These are phyloP conservation scores for Xylaria longipes DNA, from an alignment of 495 filamentous ascomycete species.

Conservation along the genomic window DNA sequence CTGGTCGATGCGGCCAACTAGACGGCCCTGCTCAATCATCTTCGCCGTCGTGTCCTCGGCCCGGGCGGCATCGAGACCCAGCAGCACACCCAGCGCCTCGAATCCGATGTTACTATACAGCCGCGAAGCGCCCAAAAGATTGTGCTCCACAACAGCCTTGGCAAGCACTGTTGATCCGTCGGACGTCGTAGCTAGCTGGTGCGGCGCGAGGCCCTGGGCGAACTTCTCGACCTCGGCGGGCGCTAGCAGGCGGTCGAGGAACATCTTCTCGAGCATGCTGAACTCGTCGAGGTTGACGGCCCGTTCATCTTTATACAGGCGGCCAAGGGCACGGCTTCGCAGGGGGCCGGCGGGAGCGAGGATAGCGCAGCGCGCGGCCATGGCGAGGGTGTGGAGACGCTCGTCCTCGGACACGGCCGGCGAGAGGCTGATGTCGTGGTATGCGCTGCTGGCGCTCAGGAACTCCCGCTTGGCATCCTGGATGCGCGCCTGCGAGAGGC, in stretches of 20 bases:
- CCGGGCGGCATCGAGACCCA: constrained; percentile 79
- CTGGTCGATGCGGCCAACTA: constrained; percentile 91
- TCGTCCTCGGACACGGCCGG: constrained; percentile 79
- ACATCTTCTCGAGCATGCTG: constrained; percentile 95
- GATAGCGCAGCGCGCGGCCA: constrained; percentile 94
- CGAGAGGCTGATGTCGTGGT: constrained; percentile 82
- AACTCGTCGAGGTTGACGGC: constrained; percentile 77
- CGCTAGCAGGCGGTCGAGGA: constrained; percentile 83
- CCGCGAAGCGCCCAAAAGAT: constrained; percentile 82
- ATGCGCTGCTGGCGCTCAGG: constrained; percentile 85
- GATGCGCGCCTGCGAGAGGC: constrained; percentile 90
- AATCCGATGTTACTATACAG: constrained; percentile 90
- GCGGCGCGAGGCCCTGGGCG: constrained; percentile 75
- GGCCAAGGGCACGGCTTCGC: constrained; percentile 77
- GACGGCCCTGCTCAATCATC: constrained; percentile 93
- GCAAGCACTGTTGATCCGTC: constrained; percentile 95
- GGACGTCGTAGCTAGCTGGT: constrained; percentile 86
- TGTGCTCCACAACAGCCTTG: constrained; percentile 94
- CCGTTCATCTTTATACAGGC: constrained; percentile 94
- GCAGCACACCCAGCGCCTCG: constrained; percentile 73
- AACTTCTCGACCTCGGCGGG: constrained; percentile 86
- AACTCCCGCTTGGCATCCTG: constrained; percentile 89
- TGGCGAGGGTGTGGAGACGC: constrained; percentile 79
- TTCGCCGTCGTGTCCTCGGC: constrained; percentile 90
- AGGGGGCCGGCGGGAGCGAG: constrained; percentile 89